Evolutionary conservation across 164 flowering plant genomes (phyloP), one percentile per base, ranked within the genome.

Genomic region (Vitis rotundifolia): DNA sequence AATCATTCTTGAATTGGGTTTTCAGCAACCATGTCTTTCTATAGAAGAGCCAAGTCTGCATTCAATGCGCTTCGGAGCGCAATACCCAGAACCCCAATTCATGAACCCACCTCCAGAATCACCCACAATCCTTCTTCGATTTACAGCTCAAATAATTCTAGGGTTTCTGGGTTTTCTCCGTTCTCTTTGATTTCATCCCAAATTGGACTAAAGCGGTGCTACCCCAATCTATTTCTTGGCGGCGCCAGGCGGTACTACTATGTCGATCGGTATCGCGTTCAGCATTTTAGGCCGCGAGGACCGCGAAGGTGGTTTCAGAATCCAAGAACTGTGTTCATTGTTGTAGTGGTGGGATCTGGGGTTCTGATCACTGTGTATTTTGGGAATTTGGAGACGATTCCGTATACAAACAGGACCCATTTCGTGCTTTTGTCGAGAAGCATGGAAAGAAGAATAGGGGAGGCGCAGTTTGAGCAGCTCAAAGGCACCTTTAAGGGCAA

Each of bases 341-440:
- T 86, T 2, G 85, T 89, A 3, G 11, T 89, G 55, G 73, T 91
- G 6, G 79, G 91, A 70, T 72, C 92, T 0, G 97, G 98, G 19
- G 78, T 77, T 57, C 5, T 79, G 47, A 72, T 89, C 60, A 83
- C 95, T 37, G 72, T 95, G 0, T 93, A 88, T 51, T 84, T 61
- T 63, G 97, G 97, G 50, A 90, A 90, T 81, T 72, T 82, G 53
- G 99, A 95, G 83, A 86, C 90, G 0, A 59, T 95, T 1, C 99
- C 97, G 11, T 93, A 90, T 59, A 93, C 98, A 0, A 88, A 91
- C 49, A 68, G 99, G 18, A 86, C 49, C 13, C 99, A 95, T 84
- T 89, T 93, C 15, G 89, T 95, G 65, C 82, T 95, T 19, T 60
- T 95, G 72, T 87, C 99, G 8, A 80, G 54, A 59, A 28, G 16